Conservation (phyloP, 805 yeast genomes). For the Lachancea sp. region DNA sequence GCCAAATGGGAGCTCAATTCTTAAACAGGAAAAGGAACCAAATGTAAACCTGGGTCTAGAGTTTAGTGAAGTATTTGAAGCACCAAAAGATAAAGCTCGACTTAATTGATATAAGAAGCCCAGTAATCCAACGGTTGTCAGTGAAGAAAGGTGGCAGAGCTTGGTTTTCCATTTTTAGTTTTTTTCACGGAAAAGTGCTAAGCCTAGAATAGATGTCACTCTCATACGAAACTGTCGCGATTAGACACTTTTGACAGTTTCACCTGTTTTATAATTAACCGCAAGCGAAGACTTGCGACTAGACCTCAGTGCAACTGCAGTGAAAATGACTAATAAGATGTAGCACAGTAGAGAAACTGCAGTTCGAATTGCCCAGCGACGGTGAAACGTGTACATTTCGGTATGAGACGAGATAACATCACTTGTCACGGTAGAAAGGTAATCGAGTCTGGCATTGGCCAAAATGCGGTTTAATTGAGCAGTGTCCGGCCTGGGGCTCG, state of each 20-base stretch:
- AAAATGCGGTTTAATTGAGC: neutral
- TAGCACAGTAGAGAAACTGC: neutral
- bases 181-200: too few relatives aligned
- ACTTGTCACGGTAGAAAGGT: neutral
- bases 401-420: constrained; percentile 4
- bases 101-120: too few relatives aligned
- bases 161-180: too few relatives aligned
- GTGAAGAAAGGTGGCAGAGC: too few relatives aligned
- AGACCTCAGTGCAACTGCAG: neutral
- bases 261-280: neutral
- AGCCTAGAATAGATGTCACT: too few relatives aligned
- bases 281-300: neutral
- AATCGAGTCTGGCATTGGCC: constrained; percentile 3
- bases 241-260: neutral
- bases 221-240: too few relatives aligned
- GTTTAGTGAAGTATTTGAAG: too few relatives aligned
- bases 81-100: too few relatives aligned
- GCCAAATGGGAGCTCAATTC: neutral
- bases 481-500: constrained; percentile 1
- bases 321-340: neutral
- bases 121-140: too few relatives aligned
- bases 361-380: constrained; percentile 2
- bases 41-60: too few relatives aligned
- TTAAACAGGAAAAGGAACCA: too few relatives aligned
- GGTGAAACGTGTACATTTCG: neutral